A percentile compares a stretch with the other conserved stretches of the same genome.
These are phyloP conservation scores for Gastrolobium villosum DNA, from an alignment of 306 rosid species.

Conservation along the genomic window DNA sequence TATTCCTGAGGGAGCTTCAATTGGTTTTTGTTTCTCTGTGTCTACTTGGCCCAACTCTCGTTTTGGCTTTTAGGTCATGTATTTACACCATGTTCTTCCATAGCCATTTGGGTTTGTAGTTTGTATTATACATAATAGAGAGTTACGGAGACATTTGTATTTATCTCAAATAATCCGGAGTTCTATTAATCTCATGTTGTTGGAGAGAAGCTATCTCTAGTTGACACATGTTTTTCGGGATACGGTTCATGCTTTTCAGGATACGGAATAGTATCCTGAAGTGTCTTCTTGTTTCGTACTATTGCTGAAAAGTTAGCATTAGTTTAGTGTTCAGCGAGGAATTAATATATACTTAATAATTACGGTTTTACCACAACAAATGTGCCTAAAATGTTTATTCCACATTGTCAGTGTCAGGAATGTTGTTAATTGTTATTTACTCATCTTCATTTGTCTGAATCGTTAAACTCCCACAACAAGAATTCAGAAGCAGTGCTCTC, in stretches of 20 bases:
- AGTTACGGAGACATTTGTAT: conserved; percentile 50
- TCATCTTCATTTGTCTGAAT: background rate
- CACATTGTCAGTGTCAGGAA: background rate
- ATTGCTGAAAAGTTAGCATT: too few species aligned
- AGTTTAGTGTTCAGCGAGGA: too few species aligned
- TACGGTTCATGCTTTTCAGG: too few species aligned
- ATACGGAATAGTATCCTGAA: too few species aligned
- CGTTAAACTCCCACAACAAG: background rate
- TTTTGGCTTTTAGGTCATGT: conserved; percentile 43
- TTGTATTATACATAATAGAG: conserved; percentile 56
- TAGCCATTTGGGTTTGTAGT: conserved; percentile 46
- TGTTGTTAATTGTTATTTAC: background rate
- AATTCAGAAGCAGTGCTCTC: background rate
- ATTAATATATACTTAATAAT: too few species aligned
- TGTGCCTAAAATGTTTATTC: too few species aligned
- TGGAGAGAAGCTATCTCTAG: too few species aligned
- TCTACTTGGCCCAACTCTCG: conserved; percentile 40
- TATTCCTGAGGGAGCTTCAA: conserved; percentile 44
- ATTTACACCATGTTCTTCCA: conserved; percentile 14
- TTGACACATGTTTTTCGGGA: too few species aligned
- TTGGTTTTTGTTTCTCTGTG: conserved; percentile 43
- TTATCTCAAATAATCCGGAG: background rate
- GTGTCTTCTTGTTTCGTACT: too few species aligned
- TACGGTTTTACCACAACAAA: too few species aligned
- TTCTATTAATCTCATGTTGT: too few species aligned